These are phyloP conservation scores for Russula dissimulans DNA, from an alignment of 768 basidiomycete species.

Conservation along the genomic window DNA sequence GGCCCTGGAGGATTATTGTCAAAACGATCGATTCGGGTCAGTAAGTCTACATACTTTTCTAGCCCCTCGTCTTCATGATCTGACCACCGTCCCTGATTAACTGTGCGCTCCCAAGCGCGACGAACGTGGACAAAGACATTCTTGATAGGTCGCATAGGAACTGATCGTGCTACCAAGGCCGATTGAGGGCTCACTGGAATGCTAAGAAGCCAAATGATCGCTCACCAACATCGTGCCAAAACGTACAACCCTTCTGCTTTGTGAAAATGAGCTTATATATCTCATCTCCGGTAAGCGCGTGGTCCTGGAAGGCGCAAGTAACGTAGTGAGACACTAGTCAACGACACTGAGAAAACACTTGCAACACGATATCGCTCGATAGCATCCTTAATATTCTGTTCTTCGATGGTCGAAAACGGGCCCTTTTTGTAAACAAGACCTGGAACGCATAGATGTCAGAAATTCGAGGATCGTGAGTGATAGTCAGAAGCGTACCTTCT, in stretches of 20 bases:
- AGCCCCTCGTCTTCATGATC: not conserved
- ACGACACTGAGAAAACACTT: not conserved
- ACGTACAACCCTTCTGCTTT: conserved; percentile 2
- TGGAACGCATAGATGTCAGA: not conserved
- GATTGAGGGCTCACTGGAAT: not conserved
- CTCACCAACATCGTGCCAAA: conserved; percentile 3
- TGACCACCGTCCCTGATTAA: not conserved
- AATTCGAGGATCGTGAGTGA: not conserved
- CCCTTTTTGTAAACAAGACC: conserved; percentile 8
- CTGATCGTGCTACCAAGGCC: conserved; percentile 1
- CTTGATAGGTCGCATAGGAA: conserved; percentile 5
- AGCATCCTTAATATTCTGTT: not conserved
- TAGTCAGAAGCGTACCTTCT: not conserved
- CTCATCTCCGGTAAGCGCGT: not conserved
- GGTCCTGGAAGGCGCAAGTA: not conserved
- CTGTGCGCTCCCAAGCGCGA: conserved; percentile 5
- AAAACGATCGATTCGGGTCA: not conserved
- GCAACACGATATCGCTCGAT: conserved; percentile 5
- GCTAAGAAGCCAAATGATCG: not conserved
- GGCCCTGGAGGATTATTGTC: not conserved
- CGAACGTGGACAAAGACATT: conserved; percentile 8
- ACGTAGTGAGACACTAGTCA: not conserved
- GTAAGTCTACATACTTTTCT: not conserved
- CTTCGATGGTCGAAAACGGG: not conserved
- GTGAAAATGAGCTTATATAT: not conserved